Percentiles rank a stretch among this genome's conserved stretches.
Evolutionary conservation across 2,329 filamentous ascomycete genomes (phyloP).

Genomic region (Lasiodiplodia sp.): DNA sequence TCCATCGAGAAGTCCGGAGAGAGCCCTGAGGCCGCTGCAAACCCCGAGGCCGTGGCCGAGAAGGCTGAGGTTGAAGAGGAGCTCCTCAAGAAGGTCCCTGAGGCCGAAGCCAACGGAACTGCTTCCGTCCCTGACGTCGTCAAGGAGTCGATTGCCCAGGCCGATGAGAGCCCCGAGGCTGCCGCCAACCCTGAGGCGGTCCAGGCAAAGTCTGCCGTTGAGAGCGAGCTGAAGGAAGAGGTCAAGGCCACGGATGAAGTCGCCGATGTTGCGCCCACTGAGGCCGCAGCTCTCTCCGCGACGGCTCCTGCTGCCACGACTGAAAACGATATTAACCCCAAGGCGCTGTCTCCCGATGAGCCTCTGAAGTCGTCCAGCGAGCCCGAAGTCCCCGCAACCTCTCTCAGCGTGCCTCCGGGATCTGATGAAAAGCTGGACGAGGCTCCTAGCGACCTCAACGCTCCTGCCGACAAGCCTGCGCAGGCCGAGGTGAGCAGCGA

Average conservation of each 20-base stretch:
- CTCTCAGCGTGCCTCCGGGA: slow-evolving; percentile 21
- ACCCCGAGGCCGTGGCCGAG: slow-evolving; percentile 32
- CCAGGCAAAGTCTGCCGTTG: slow-evolving; percentile 75
- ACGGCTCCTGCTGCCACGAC: slow-evolving; percentile 38
- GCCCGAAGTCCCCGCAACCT: slow-evolving; percentile 31
- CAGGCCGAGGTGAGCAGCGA: slow-evolving; percentile 47
- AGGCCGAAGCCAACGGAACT: slow-evolving; percentile 34
- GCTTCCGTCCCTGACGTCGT: slow-evolving; percentile 50
- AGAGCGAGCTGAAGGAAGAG: slow-evolving; percentile 75
- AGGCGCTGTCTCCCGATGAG: slow-evolving; percentile 28
- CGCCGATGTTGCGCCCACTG: slow-evolving; percentile 54
- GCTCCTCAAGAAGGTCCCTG: slow-evolving; percentile 29
- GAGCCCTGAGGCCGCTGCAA: slow-evolving; percentile 34
- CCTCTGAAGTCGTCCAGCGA: slow-evolving; percentile 41
- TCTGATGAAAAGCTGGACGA: slow-evolving; percentile 8
- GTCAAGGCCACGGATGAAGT: slow-evolving; percentile 53
- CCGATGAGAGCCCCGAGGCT: slow-evolving; percentile 73
- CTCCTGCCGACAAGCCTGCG: slow-evolving; percentile 42
- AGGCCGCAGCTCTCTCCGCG: slow-evolving; percentile 46
- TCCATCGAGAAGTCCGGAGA: slow-evolving; percentile 56
- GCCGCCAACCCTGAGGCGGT: slow-evolving; percentile 73
- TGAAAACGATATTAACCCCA: slow-evolving; percentile 28
- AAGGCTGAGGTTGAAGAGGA: slow-evolving; percentile 33
- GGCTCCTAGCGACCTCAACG: slow-evolving; percentile 42
- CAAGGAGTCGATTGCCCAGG: slow-evolving; percentile 54